A percentile compares a stretch with the other conserved stretches of the same genome.
These are phyloP conservation scores for Tricholoma saponaceum DNA, from an alignment of 768 basidiomycete genomes.

Conservation along the genomic window DNA sequence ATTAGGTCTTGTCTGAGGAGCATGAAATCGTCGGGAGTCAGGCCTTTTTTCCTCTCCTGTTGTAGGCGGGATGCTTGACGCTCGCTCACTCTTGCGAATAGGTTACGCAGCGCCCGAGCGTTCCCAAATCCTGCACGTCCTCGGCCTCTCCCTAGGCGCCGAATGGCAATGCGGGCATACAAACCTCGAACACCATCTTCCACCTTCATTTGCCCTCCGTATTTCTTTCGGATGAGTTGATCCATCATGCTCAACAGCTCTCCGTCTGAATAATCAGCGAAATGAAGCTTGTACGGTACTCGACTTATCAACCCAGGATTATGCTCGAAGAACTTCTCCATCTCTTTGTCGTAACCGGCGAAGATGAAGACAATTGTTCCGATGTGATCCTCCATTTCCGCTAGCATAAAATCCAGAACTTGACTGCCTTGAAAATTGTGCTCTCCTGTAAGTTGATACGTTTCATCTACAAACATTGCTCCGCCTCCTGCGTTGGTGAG, in stretches of 20 bases:
- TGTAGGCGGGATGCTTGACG: conserved; percentile 52
- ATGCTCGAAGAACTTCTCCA: conserved; percentile 77
- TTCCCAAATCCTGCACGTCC: conserved; percentile 63
- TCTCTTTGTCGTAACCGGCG: conserved; percentile 66
- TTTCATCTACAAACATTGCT: conserved; percentile 66
- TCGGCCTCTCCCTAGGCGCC: conserved; percentile 59
- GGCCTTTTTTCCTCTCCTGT: conserved; percentile 35
- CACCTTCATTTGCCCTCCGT: conserved; percentile 45
- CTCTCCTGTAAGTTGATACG: conserved; percentile 56
- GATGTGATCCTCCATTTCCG: conserved; percentile 71
- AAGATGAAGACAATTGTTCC: conserved; percentile 66
- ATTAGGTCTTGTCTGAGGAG: conserved; percentile 55
- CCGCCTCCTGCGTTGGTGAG: conserved; percentile 55
- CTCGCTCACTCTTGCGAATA: conserved; percentile 41
- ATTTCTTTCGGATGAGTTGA: conserved; percentile 42
- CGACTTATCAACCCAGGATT: conserved; percentile 68
- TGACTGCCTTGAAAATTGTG: conserved; percentile 47
- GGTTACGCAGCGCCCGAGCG: conserved; percentile 54
- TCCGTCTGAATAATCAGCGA: conserved; percentile 55
- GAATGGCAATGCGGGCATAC: conserved; percentile 51
- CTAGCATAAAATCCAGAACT: conserved; percentile 66
- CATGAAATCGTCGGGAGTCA: conserved; percentile 43
- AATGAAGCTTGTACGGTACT: conserved; percentile 58
- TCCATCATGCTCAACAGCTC: conserved; percentile 57
- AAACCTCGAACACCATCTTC: conserved; percentile 53